Evolutionary conservation across 2,329 filamentous ascomycete genomes (phyloP).

Genomic region (Ophiostoma montium): DNA sequence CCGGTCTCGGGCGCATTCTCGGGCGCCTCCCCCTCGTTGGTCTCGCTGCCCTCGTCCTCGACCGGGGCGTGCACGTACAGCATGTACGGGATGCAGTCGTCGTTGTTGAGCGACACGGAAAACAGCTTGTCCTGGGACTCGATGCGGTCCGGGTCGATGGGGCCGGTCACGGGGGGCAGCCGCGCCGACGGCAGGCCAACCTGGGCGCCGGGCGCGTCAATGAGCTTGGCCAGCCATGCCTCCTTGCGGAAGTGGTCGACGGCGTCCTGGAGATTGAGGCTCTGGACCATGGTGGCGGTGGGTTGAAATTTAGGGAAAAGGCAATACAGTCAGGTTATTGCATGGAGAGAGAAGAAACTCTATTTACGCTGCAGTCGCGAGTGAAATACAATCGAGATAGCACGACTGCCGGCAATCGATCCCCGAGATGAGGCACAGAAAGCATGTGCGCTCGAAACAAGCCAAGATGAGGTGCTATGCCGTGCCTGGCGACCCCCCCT

Average conservation of each 20-base stretch:
- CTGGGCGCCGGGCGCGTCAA: slow-evolving; percentile 4
- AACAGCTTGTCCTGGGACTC: slow-evolving; percentile 10
- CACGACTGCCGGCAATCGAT: too few relatives aligned
- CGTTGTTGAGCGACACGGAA: slow-evolving; percentile 6
- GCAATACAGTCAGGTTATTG: too few relatives aligned
- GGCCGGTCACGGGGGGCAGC: not conserved
- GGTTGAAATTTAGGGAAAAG: too few relatives aligned
- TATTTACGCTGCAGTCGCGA: too few relatives aligned
- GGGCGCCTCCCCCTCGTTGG: not conserved
- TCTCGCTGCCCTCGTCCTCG: too few relatives aligned
- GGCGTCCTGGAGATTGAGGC: slow-evolving; percentile 4
- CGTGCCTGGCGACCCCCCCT: too few relatives aligned
- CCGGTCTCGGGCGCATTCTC: not conserved
- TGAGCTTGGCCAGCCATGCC: slow-evolving; percentile 8
- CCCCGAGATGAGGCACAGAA: too few relatives aligned
- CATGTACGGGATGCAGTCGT: slow-evolving; percentile 14
- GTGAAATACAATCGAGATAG: too few relatives aligned
- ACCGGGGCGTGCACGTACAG: slow-evolving; percentile 14
- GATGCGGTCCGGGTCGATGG: not conserved
- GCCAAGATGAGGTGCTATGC: too few relatives aligned
- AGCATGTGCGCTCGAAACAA: too few relatives aligned
- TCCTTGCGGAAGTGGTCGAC: slow-evolving; percentile 7
- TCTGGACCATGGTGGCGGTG: slow-evolving; percentile 5
- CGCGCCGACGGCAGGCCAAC: not conserved
- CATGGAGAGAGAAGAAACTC: too few relatives aligned